Percentiles rank a stretch among this genome's conserved stretches.
Conservation (phyloP, 1,284 basidiomycete genomes). For the Cutaneotrichosporon daszewskae region DNA sequence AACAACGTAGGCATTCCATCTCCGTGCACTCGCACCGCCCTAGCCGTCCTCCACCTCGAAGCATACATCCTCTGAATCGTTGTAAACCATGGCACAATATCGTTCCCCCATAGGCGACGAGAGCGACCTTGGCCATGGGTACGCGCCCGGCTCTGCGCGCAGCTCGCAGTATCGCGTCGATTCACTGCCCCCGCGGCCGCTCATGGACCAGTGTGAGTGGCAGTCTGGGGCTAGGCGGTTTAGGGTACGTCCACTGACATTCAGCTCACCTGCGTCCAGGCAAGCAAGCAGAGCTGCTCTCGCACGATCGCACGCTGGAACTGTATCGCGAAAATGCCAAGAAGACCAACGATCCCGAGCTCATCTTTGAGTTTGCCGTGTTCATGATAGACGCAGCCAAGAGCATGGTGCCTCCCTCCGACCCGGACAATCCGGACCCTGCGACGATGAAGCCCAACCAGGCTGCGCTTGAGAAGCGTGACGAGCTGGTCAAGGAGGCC, state of each 20-base stretch:
- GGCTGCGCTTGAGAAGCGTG: slow-evolving; percentile 77
- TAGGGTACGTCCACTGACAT: not conserved
- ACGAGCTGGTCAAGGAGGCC: slow-evolving; percentile 81
- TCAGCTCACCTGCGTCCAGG: slow-evolving; percentile 82
- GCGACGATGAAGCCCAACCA: slow-evolving; percentile 52
- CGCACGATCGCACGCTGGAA: slow-evolving; percentile 91
- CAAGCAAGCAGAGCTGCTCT: slow-evolving; percentile 82
- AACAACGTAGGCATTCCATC: too few species aligned
- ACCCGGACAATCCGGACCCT: slow-evolving; percentile 20
- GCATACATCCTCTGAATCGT: too few species aligned
- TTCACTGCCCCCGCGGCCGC: slow-evolving; percentile 33
- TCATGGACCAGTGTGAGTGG: slow-evolving; percentile 47
- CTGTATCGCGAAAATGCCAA: slow-evolving; percentile 96
- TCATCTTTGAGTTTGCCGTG: slow-evolving; percentile 96
- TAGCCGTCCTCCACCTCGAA: too few species aligned
- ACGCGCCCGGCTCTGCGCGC: slow-evolving; percentile 12
- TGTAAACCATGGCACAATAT: too few species aligned
- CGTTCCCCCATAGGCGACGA: too few species aligned
- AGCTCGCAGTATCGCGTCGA: slow-evolving; percentile 20
- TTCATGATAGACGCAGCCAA: slow-evolving; percentile 98
- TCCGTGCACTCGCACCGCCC: too few species aligned
- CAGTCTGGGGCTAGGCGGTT: not conserved
- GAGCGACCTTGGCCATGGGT: slow-evolving; percentile 2
- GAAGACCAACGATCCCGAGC: slow-evolving; percentile 95
- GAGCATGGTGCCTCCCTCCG: slow-evolving; percentile 54